A percentile compares a stretch with the other conserved stretches of the same genome.
Evolutionary conservation across 1,139 yeast species (phyloP).

Genomic region (Blastobotrys apis): DNA sequence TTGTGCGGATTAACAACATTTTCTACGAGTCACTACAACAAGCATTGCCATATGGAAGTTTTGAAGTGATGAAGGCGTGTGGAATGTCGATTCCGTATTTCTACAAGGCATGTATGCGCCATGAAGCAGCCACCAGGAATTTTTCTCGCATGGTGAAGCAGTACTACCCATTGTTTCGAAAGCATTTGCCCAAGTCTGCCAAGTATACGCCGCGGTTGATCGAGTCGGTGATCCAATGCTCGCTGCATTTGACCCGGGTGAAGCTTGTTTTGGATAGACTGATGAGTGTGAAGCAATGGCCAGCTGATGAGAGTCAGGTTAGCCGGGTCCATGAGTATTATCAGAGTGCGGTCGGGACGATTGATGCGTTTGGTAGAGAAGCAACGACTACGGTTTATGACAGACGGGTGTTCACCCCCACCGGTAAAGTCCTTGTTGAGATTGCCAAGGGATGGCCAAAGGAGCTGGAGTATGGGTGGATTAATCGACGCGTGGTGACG

Average conservation of each 20-base stretch:
- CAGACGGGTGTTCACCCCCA: conserved; percentile 78
- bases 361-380: conserved; percentile 71
- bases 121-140: conserved; percentile 81
- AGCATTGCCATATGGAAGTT: conserved; percentile 64
- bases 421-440: conserved; percentile 83
- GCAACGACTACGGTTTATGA: conserved; percentile 44
- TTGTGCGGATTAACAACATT: conserved; percentile 81
- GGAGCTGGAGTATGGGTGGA: conserved; percentile 85
- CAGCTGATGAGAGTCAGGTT: conserved; percentile 1
- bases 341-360: conserved; percentile 55
- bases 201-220: conserved; percentile 55
- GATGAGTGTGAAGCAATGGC: conserved; percentile 26
- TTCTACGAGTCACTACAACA: conserved; percentile 67
- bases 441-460: conserved; percentile 84
- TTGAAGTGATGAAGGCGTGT: conserved; percentile 72
- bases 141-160: conserved; percentile 43
- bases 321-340: conserved; percentile 44
- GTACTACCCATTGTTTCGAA: conserved; percentile 18
- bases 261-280: conserved; percentile 65
- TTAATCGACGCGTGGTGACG: conserved; percentile 77
- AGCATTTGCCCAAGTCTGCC: conserved; percentile 3
- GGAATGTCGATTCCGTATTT: conserved; percentile 81
- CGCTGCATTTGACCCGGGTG: conserved; percentile 65
- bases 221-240: conserved; percentile 65
- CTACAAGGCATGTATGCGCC: conserved; percentile 87